Percentiles rank a stretch among this genome's conserved stretches.
Evolutionary conservation across 257 asterid species (phyloP).

Genomic region (Jasminum sambac): DNA sequence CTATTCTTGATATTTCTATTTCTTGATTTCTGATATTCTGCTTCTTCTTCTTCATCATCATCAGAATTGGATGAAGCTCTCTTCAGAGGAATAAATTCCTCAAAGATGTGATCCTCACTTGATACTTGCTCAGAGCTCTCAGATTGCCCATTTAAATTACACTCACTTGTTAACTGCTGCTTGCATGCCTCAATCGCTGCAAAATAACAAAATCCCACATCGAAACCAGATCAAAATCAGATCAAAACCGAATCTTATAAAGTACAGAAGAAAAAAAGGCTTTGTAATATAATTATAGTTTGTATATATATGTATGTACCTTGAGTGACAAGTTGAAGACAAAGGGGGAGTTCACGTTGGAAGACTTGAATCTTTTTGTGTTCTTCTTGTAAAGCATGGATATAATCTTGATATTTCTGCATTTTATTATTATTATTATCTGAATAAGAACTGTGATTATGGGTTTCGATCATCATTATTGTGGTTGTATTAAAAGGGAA

Average conservation of each 20-base stretch:
- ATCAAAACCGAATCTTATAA: too few relatives aligned
- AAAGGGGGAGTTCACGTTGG: slow-evolving; percentile 92
- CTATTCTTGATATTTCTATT: slow-evolving; percentile 15
- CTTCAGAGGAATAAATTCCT: slow-evolving; percentile 40
- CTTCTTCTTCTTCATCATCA: slow-evolving; percentile 46
- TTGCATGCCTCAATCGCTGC: slow-evolving; percentile 57
- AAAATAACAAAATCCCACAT: slow-evolving; percentile 13
- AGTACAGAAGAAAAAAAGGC: too few relatives aligned
- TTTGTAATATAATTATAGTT: too few relatives aligned
- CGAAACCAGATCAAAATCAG: background rate
- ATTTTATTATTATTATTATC: slow-evolving; percentile 34
- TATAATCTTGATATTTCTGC: slow-evolving; percentile 57
- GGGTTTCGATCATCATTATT: slow-evolving; percentile 40
- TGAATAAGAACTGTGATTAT: slow-evolving; percentile 33
- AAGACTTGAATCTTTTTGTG: slow-evolving; percentile 84
- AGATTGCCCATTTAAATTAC: slow-evolving; percentile 39
- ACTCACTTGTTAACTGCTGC: slow-evolving; percentile 34
- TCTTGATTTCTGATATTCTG: slow-evolving; percentile 28
- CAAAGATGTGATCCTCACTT: slow-evolving; percentile 43
- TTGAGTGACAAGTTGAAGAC: slow-evolving; percentile 84
- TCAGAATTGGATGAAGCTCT: slow-evolving; percentile 30
- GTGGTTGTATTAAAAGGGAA: background rate
- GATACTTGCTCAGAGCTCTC: slow-evolving; percentile 52
- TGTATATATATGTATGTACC: slow-evolving; percentile 36
- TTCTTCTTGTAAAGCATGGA: slow-evolving; percentile 68